Conservation (phyloP, 192 early-diverging fungal species). For the Geranomyces variabilis region DNA sequence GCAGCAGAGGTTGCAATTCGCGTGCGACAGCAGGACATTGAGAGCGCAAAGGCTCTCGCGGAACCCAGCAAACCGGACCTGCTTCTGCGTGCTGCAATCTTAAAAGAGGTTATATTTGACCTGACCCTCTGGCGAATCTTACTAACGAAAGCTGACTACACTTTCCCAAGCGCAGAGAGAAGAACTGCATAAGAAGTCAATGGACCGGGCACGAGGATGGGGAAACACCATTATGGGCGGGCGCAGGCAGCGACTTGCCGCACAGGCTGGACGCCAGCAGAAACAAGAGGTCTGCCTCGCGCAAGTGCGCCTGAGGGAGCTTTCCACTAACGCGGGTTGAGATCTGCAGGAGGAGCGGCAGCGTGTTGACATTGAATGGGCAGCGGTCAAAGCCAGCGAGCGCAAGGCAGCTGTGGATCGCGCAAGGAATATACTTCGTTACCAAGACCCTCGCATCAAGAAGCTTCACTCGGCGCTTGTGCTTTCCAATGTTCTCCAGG, state of each 20-base stretch:
- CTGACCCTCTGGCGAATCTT: background rate
- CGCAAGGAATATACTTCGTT: constrained; percentile 46
- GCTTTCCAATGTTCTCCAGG: constrained; percentile 52
- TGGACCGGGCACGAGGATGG: constrained; percentile 44
- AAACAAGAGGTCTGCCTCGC: constrained; percentile 32
- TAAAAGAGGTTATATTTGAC: constrained; percentile 18
- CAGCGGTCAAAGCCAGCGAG: constrained; percentile 31
- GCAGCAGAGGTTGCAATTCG: background rate
- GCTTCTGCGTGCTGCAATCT: background rate
- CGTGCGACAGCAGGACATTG: background rate
- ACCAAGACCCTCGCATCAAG: constrained; percentile 39
- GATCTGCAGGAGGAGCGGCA: constrained; percentile 38
- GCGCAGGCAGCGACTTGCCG: constrained; percentile 49
- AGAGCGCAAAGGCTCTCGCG: background rate
- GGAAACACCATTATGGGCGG: constrained; percentile 54
- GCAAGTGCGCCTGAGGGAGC: background rate
- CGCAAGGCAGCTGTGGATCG: constrained; percentile 42
- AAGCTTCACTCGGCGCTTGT: constrained; percentile 40
- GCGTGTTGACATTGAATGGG: constrained; percentile 51
- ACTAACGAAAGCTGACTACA: too few species aligned
- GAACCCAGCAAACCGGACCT: background rate
- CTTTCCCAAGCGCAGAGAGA: constrained; percentile 37
- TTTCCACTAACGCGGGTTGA: too few species aligned
- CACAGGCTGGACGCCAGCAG: constrained; percentile 34
- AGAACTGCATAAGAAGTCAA: constrained; percentile 44